A percentile compares a stretch with the other conserved stretches of the same genome.
phyloP scores from a whole-genome alignment of 768 basidiomycete species.

The Rhizopogon rudus region DNA sequence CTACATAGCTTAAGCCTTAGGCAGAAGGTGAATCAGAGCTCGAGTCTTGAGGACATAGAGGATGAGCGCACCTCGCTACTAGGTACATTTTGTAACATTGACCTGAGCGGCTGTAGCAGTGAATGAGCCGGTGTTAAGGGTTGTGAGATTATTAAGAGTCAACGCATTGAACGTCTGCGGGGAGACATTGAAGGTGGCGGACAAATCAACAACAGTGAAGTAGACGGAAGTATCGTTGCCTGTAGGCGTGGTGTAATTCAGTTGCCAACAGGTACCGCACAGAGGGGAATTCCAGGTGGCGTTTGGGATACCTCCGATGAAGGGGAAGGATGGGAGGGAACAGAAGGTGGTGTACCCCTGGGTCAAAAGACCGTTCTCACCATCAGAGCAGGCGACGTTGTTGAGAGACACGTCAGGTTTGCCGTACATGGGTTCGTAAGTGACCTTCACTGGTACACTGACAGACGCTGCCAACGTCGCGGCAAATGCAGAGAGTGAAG shows the following conservation, averaged over 20 bases:
- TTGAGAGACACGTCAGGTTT: too few relatives aligned
- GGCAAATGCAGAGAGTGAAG: conserved; percentile 3
- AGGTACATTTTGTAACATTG: neutral
- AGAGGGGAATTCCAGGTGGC: neutral
- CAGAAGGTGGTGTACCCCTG: conserved; percentile 8
- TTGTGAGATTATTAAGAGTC: neutral
- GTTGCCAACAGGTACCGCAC: conserved; percentile 7
- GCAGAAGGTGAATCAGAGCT: too few relatives aligned
- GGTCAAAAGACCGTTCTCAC: conserved; percentile 12
- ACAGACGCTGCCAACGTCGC: neutral
- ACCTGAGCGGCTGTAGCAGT: conserved; percentile 2
- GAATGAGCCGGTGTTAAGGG: neutral
- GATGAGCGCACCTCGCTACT: neutral
- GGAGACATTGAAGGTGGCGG: neutral
- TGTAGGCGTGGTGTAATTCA: neutral
- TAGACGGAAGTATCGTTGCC: neutral
- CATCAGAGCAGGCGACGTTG: neutral
- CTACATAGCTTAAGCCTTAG: too few relatives aligned
- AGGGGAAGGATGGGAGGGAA: conserved; percentile 5
- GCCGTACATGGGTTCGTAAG: too few relatives aligned
- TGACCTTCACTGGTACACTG: too few relatives aligned
- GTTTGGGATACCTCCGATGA: conserved; percentile 2
- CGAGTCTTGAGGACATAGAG: neutral
- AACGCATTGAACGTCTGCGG: neutral
- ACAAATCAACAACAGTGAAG: conserved; percentile 1